These are phyloP conservation scores for Dictyostelium firmibasis DNA, from an alignment of 78 protist genomes.

Conservation along the genomic window DNA sequence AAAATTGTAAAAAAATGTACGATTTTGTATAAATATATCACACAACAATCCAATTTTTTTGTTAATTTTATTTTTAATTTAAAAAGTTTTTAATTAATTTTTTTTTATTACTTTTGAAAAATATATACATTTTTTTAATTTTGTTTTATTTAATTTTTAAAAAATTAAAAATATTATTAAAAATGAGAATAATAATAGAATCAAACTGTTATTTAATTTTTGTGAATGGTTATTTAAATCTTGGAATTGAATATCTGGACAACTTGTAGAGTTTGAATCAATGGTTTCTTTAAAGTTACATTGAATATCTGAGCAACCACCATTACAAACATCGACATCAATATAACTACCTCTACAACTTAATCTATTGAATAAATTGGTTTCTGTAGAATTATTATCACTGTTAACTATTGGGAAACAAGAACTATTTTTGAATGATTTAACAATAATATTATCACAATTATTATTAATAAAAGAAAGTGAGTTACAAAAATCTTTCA, in stretches of 20 bases:
- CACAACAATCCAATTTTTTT: too few species aligned
- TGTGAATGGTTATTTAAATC: background rate
- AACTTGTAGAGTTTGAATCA: background rate
- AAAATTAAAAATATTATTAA: too few species aligned
- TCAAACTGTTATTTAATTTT: too few species aligned
- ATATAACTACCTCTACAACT: background rate
- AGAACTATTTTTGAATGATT: background rate
- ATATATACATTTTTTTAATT: too few species aligned
- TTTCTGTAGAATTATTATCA: background rate
- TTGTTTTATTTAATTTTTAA: too few species aligned
- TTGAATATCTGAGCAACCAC: background rate
- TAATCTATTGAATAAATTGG: background rate
- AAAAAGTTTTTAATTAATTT: too few species aligned
- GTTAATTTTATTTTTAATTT: too few species aligned
- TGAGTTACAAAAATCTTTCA: background rate
- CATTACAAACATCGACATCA: background rate
- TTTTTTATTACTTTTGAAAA: too few species aligned
- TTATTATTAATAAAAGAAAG: background rate
- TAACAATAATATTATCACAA: background rate
- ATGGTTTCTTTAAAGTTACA: background rate
- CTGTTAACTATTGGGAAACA: background rate
- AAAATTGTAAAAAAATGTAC: too few species aligned
- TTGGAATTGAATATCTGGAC: background rate
- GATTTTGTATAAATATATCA: too few species aligned
- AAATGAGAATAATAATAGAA: background rate